Conservation (phyloP, 1,284 basidiomycete genomes). For the Apiotrichum gracile region DNA sequence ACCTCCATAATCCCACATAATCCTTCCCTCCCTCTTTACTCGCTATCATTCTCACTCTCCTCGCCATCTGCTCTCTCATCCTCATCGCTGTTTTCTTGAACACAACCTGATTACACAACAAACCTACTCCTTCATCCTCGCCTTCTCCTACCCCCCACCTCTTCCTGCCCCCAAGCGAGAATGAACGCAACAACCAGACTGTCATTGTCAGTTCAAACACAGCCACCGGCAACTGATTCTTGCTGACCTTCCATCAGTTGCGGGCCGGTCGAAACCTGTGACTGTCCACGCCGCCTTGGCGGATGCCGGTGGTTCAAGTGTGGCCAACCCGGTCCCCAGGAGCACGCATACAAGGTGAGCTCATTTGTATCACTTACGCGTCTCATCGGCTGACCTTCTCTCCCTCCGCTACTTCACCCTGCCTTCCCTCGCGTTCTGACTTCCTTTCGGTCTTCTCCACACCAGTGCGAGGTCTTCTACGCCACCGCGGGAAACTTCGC, state of each 20-base stretch:
- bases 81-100: background rate
- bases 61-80: background rate
- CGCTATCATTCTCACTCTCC: background rate
- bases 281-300: background rate
- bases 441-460: background rate
- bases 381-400: background rate
- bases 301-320: conserved; percentile 15
- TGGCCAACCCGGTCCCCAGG: conserved; percentile 14
- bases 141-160: background rate
- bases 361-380: no score
- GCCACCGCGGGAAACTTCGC: conserved; percentile 11
- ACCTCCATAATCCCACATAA: no score
- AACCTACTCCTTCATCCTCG: no score
- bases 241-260: background rate
- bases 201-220: no score
- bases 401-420: background rate
- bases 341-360: conserved; percentile 15
- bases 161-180: no score
- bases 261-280: background rate
- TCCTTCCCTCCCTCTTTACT: background rate
- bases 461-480: conserved; percentile 15
- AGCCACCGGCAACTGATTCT: no score
- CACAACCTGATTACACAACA: no score
- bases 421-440: background rate
- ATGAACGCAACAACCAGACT: no score